Evolutionary conservation across 75 land plant genomes (phyloP), one percentile per base, ranked within the genome.

Genomic region (Larix kaempferi): DNA sequence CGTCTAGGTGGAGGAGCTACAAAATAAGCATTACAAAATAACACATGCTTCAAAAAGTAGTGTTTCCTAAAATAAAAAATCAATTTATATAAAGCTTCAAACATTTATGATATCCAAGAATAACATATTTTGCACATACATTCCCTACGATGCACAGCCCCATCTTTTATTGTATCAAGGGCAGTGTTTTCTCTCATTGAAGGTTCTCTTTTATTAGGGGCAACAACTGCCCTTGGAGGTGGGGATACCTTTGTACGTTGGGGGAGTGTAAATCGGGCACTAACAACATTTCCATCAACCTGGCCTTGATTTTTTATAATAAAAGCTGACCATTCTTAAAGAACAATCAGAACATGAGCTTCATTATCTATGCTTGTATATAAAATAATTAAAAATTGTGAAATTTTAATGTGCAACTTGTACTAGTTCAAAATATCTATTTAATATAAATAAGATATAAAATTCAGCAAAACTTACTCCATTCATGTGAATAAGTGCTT

Each of bases 201-300:
- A 25, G 59, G 77, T 56, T 93, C 98, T 76, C 83, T 84, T 72
- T 85, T 89, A 23, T 94, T 82, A 74, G 92, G 76, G 60, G 79
- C 66, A 21, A 87, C 81, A 78, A 81, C 57, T 60, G 78, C 59
- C 69, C 78, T 87, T 57, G 94, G 88, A 25, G 96, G 91, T 6
- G 91, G 73, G 52, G 90, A 76, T 60, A 80, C 74, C 78, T 84
- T 95, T 57, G 86, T 86, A 17, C 84, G 73, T 33, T 72, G 89
- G 56, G 89, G 79, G 49, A 95, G 77, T 54, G 95, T 94, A 73
- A 94, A 96, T 80, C 74, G 90, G 33, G 88, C 95, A 39, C 64
- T 76, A 62, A 96, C 89, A 73, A 92, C 74, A 75, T 89, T 90
- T 19, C 99, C 99, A 86, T 96, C 99, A 86, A 94, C 85, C 83